Evolutionary conservation across 2,329 filamentous ascomycete species (phyloP).

Genomic region (Neonectria punicea): DNA sequence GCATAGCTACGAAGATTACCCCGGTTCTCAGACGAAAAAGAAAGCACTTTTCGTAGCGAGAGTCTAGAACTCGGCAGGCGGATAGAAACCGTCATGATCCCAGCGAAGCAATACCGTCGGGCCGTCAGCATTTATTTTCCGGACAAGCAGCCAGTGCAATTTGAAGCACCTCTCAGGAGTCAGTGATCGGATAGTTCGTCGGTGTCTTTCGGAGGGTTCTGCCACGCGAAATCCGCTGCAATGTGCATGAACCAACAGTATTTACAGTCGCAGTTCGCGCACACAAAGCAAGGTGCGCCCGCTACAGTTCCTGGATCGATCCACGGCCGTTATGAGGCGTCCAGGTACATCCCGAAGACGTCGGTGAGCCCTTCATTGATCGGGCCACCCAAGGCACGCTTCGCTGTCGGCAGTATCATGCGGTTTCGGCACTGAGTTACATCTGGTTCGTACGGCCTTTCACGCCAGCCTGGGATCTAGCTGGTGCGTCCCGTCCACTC

Average conservation of each 20-base stretch:
- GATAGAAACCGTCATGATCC: not conserved
- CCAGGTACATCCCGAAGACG: too few relatives aligned
- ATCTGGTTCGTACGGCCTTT: not conserved
- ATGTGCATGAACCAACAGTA: too few relatives aligned
- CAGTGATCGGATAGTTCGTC: not conserved
- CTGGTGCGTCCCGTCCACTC: not conserved
- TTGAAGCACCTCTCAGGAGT: constrained; percentile 4
- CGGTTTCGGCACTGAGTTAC: constrained; percentile 13
- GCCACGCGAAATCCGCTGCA: too few relatives aligned
- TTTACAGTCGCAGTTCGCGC: too few relatives aligned
- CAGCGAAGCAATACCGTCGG: not conserved
- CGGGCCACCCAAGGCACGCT: constrained; percentile 1
- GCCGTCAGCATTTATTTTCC: not conserved
- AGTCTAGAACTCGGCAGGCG: not conserved
- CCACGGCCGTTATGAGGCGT: too few relatives aligned
- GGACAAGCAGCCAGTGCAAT: constrained; percentile 9
- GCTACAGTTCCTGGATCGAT: too few relatives aligned
- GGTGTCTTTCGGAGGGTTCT: not conserved
- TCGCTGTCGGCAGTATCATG: constrained; percentile 6
- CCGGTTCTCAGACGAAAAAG: constrained; percentile 1
- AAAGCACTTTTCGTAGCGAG: not conserved
- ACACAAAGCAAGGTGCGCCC: too few relatives aligned
- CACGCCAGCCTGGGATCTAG: not conserved
- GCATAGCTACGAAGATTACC: not conserved
- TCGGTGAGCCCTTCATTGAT: not conserved